Evolutionary conservation across 345 rosid species (phyloP), one percentile per base, ranked within the genome.

Genomic region (Cochlearia excelsa): DNA sequence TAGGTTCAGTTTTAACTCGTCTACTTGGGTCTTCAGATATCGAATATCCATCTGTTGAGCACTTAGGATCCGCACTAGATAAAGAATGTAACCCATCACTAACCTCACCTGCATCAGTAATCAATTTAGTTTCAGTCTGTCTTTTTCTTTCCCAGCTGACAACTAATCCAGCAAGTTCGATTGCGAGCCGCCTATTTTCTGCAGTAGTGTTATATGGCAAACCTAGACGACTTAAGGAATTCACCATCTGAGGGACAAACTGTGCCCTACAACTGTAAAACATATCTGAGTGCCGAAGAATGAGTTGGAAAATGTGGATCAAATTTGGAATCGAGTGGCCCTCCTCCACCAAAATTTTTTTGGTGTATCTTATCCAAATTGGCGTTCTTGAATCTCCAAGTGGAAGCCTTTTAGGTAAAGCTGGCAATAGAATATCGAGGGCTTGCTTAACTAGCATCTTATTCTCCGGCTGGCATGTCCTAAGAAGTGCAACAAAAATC

Each of bases 211-310:
- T 93, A 70, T 78, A 89, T 39, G 99, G 95, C 75, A 93, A 80
- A 67, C 99, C 99, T 47, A 93, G 81, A 29, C 99, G 90, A 74
- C 95, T 93, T 50, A 93, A 87, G 73, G 99, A 89, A 79, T 89
- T 93, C 59, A 93, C 99, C 99, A 93, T 93, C 75, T 93, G 99
- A 74, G 97, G 95, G 46, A 93, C 99, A 77, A 93, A 93, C 68
- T 89, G 99, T 26, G 89, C 94, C 79, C 99, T 82, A 75, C 95
- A 86, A 72, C 94, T 79, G 67, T 93, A 93, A 72, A 93, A 93
- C 60, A 93, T 82, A 77, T 89, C 81, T 46, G 99, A 83, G 80
- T 89, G 97, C 35, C 99, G 91, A 26, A 85, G 97, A 77, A 93
- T 89, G 59, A 93, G 83, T 78, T 93, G 97, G 80, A 93, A 93